Evolutionary conservation across 495 filamentous ascomycete genomes (phyloP).

Genomic region (Wilcoxina mikolae): DNA sequence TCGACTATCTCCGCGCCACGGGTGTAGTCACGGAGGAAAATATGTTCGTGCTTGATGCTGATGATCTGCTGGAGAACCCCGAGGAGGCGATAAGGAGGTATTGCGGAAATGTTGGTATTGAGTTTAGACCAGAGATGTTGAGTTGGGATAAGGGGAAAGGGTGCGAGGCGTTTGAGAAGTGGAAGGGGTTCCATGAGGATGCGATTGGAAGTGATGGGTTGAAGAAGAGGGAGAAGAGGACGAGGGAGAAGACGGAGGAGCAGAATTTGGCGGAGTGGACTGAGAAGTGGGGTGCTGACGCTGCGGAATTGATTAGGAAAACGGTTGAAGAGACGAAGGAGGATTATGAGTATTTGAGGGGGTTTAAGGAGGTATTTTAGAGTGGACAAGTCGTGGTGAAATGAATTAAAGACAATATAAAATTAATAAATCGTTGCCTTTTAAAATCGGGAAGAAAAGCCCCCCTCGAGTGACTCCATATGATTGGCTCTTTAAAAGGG

Average conservation of each 20-base stretch:
- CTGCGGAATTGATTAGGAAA: slow-evolving; percentile 55
- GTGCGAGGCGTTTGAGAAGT: slow-evolving; percentile 75
- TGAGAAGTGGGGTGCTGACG: slow-evolving; percentile 67
- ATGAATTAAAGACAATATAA: too few relatives aligned
- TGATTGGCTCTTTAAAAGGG: too few relatives aligned
- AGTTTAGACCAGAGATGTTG: slow-evolving; percentile 60
- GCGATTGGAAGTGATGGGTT: slow-evolving; percentile 65
- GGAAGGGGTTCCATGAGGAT: slow-evolving; percentile 92
- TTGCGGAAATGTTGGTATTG: slow-evolving; percentile 61
- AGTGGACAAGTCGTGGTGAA: too few relatives aligned
- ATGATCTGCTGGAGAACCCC: slow-evolving; percentile 79
- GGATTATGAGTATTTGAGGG: slow-evolving; percentile 88
- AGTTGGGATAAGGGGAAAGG: slow-evolving; percentile 52
- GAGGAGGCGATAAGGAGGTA: slow-evolving; percentile 55
- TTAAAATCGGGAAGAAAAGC: too few relatives aligned
- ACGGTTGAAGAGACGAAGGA: slow-evolving; percentile 62
- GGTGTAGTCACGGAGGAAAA: slow-evolving; percentile 44
- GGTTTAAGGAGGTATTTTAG: slow-evolving; percentile 40
- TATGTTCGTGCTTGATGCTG: slow-evolving; percentile 86
- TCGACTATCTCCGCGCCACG: slow-evolving; percentile 58
- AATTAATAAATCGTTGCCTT: too few relatives aligned
- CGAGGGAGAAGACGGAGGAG: slow-evolving; percentile 46
- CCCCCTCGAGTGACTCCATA: too few relatives aligned
- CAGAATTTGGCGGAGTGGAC: slow-evolving; percentile 65
- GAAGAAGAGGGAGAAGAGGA: slow-evolving; percentile 47